Evolutionary conservation across 345 rosid species (phyloP).

Genomic region (Citropsis articulata): DNA sequence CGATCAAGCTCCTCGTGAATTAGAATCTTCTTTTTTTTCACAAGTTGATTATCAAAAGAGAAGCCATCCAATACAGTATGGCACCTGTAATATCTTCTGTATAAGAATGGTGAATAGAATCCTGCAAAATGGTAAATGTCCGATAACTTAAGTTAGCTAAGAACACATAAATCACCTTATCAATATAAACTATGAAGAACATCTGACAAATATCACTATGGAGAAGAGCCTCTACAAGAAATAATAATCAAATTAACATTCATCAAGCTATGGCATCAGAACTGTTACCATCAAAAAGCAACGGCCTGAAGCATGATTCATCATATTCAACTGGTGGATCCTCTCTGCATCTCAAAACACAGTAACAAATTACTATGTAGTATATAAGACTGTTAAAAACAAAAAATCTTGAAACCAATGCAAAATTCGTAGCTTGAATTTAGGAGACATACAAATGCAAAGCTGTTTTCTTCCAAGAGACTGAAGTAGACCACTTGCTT

Average conservation of each 20-base stretch:
- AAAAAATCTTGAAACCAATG: neutral
- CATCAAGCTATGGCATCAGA: conserved; percentile 3
- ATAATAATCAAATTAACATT: neutral
- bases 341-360: conserved; percentile 45
- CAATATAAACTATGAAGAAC: neutral
- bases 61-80: conserved; percentile 61
- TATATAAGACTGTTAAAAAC: neutral
- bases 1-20: conserved; percentile 54
- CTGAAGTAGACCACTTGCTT: conserved; percentile 46
- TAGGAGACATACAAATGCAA: conserved; percentile 50
- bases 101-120: conserved; percentile 75
- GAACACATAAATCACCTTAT: neutral
- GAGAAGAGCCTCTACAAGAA: conserved; percentile 2
- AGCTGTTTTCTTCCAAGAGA: conserved; percentile 86
- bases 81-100: conserved; percentile 84
- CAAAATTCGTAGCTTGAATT: neutral
- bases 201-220: neutral
- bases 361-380: neutral
- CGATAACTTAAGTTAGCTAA: conserved; percentile 7
- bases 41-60: conserved; percentile 64
- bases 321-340: conserved; percentile 41
- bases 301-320: conserved; percentile 33
- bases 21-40: conserved; percentile 56
- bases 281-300: conserved; percentile 65
- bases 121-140: conserved; percentile 43